These are phyloP conservation scores for Brassica carinata DNA, from an alignment of 345 rosid species.

Conservation along the genomic window DNA sequence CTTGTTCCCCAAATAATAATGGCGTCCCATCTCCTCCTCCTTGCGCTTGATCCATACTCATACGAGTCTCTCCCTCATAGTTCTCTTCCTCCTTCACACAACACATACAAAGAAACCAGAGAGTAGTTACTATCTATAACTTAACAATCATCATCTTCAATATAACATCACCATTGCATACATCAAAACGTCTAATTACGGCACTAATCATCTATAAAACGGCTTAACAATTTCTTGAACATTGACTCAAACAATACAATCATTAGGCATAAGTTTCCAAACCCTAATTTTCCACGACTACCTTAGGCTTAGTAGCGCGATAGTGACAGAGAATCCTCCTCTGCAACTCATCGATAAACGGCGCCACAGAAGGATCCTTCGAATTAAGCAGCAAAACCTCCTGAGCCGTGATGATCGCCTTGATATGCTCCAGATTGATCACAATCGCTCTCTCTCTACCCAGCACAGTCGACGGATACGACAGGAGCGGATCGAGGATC, in stretches of 20 bases:
- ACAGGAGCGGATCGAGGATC: constrained; percentile 83
- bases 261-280: neutral
- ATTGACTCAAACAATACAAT: neutral
- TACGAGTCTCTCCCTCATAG: constrained; percentile 47
- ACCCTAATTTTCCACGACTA: constrained; percentile 27
- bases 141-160: constrained; percentile 4
- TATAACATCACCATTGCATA: constrained; percentile 6
- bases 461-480: constrained; percentile 84
- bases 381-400: constrained; percentile 85
- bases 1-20: constrained; percentile 38
- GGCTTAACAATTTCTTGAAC: neutral
- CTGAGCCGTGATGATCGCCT: constrained; percentile 89
- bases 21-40: constrained; percentile 35
- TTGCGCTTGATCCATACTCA: constrained; percentile 37
- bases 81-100: constrained; percentile 56
- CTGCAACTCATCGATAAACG: constrained; percentile 75
- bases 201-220: neutral
- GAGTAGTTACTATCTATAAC: neutral
- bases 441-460: constrained; percentile 93
- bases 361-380: constrained; percentile 75
- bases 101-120: constrained; percentile 8
- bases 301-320: constrained; percentile 74
- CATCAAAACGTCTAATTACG: neutral
- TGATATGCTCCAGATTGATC: constrained; percentile 86
- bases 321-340: constrained; percentile 59